These are phyloP conservation scores for Priceomyces carsonii DNA, from an alignment of 805 yeast species.

Conservation along the genomic window DNA sequence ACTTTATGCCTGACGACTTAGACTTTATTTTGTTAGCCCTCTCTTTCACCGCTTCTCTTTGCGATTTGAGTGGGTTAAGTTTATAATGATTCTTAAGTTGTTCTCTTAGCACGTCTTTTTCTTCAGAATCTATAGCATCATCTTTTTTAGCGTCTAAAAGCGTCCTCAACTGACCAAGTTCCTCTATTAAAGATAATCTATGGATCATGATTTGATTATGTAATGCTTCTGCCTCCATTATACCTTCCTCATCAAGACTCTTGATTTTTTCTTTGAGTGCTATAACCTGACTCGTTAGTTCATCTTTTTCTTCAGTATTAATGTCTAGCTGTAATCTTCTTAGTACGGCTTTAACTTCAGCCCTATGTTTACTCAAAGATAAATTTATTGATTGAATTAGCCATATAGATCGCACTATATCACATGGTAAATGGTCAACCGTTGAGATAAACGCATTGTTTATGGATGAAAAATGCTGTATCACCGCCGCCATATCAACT, in stretches of 20 bases:
- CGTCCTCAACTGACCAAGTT: constrained; percentile 23
- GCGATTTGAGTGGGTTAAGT: constrained; percentile 36
- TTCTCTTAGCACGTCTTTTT: constrained; percentile 22
- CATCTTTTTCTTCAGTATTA: constrained; percentile 1
- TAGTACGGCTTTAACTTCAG: constrained; percentile 18
- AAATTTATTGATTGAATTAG: constrained; percentile 39
- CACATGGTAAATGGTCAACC: constrained; percentile 46
- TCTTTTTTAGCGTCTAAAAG: constrained; percentile 14
- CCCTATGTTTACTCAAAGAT: constrained; percentile 21
- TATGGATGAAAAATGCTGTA: constrained; percentile 27
- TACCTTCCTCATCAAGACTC: constrained; percentile 18
- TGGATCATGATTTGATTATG: constrained; percentile 33
- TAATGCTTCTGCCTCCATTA: constrained; percentile 27
- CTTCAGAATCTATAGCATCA: constrained; percentile 9
- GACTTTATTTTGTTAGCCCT: constrained; percentile 6
- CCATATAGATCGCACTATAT: constrained; percentile 44
- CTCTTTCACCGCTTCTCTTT: constrained; percentile 37
- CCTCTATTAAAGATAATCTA: constrained; percentile 21
- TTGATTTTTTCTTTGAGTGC: constrained; percentile 11
- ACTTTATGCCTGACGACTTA: constrained; percentile 8
- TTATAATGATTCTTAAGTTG: constrained; percentile 36
- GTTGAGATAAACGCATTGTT: constrained; percentile 42
- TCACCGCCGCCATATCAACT: constrained; percentile 12
- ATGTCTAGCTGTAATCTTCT: constrained; percentile 9
- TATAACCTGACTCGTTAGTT: constrained; percentile 9